Conservation (phyloP, 306 rosid species). For the Heteromeles arbutifolia region DNA sequence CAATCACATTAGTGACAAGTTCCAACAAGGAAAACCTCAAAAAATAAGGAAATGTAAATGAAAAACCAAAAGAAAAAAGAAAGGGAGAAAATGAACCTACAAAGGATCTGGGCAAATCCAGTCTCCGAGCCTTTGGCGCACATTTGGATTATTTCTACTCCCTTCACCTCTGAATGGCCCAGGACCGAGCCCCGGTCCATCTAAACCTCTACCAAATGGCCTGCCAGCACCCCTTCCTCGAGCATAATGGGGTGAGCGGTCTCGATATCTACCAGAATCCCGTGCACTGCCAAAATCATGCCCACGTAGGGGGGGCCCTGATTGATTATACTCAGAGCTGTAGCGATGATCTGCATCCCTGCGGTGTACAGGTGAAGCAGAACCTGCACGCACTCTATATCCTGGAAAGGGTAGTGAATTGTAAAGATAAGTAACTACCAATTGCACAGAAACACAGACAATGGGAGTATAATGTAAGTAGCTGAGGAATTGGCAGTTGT, state of each 20-base stretch:
- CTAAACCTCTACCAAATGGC: constrained; percentile 67
- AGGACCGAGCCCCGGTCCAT: constrained; percentile 51
- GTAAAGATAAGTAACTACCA: constrained; percentile 37
- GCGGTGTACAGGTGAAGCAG: constrained; percentile 71
- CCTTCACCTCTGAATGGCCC: constrained; percentile 71
- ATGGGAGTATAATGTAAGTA: constrained; percentile 31
- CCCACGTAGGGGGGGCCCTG: constrained; percentile 33
- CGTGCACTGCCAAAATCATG: constrained; percentile 63
- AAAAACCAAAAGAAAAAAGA: not conserved
- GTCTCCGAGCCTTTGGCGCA: constrained; percentile 90
- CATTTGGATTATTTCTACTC: constrained; percentile 76
- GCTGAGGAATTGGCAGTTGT: constrained; percentile 25
- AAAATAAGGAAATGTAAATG: not conserved
- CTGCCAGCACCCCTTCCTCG: constrained; percentile 68
- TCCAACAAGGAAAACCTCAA: not conserved
- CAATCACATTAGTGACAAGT: not conserved
- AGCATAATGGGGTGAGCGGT: constrained; percentile 59
- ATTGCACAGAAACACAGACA: constrained; percentile 21
- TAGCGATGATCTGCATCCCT: constrained; percentile 57
- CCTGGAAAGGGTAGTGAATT: constrained; percentile 67
- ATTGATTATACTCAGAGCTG: constrained; percentile 50
- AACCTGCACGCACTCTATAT: constrained; percentile 90
- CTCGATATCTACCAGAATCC: constrained; percentile 65
- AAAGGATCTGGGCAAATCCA: constrained; percentile 76
- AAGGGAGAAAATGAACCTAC: constrained; percentile 36